phyloP scores from a whole-genome alignment of 2,329 filamentous ascomycete genomes.

The Diatrype stigma region DNA sequence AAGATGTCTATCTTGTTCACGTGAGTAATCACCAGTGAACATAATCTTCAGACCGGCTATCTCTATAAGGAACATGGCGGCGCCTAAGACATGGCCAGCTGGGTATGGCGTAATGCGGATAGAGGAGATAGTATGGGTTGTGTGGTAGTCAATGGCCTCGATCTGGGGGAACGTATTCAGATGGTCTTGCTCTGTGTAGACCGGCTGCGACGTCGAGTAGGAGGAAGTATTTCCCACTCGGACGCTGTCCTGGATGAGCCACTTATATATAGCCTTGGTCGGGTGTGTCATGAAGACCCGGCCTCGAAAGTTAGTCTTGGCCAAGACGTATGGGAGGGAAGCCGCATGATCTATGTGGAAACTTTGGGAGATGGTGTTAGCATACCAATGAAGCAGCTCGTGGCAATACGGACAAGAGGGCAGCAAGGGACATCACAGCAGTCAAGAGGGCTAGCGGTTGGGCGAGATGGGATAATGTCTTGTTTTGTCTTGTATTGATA shows the following conservation, averaged over 20 bases:
- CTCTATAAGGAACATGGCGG: conserved; percentile 97
- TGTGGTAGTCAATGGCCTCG: conserved; percentile 97
- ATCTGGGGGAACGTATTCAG: conserved; percentile 90
- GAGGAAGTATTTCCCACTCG: conserved; percentile 73
- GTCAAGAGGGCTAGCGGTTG: conserved; percentile 23
- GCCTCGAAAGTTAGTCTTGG: conserved; percentile 96
- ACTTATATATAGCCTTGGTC: conserved; percentile 99
- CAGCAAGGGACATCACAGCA: conserved; percentile 13
- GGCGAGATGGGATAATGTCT: conserved; percentile 29
- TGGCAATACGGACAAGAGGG: conserved; percentile 2
- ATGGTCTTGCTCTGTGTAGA: conserved; percentile 95
- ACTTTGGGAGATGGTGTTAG: conserved; percentile 47
- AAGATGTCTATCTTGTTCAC: conserved; percentile 91
- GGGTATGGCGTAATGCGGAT: conserved; percentile 97
- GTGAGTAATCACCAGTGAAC: conserved; percentile 96
- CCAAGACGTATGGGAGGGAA: conserved; percentile 93
- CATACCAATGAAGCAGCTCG: conserved; percentile 2
- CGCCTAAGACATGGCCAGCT: conserved; percentile 94
- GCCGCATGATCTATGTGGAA: conserved; percentile 99
- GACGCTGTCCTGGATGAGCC: conserved; percentile 96
- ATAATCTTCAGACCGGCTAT: conserved; percentile 96
- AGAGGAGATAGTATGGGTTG: conserved; percentile 93
- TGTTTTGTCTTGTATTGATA: conserved; percentile 45
- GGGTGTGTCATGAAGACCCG: conserved; percentile 99
- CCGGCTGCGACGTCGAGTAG: conserved; percentile 62